phyloP scores from a whole-genome alignment of 1,284 basidiomycete species.

The Cutaneotrichosporon spelunceum region DNA sequence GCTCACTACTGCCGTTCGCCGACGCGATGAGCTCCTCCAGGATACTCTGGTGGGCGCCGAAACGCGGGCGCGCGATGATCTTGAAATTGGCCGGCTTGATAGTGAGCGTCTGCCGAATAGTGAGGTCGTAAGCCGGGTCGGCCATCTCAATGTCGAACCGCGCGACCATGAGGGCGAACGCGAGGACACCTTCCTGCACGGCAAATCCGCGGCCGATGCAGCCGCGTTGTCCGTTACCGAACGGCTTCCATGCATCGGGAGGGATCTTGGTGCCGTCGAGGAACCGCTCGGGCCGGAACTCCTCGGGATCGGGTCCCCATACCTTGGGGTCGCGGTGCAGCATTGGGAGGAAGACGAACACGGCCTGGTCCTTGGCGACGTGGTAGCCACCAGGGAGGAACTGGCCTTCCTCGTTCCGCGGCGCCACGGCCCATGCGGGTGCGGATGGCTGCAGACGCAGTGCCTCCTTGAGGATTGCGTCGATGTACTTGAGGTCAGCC shows the following conservation, averaged over 20 bases:
- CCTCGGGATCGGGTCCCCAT: slow-evolving; percentile 57
- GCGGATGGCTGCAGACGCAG: slow-evolving; percentile 56
- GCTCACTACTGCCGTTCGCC: neutral
- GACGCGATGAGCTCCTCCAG: slow-evolving; percentile 21
- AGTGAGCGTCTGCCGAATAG: slow-evolving; percentile 56
- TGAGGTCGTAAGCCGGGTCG: slow-evolving; percentile 54
- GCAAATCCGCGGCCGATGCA: slow-evolving; percentile 55
- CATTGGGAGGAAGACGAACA: slow-evolving; percentile 47
- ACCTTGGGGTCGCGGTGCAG: slow-evolving; percentile 55
- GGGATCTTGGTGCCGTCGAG: slow-evolving; percentile 53
- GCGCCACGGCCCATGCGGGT: slow-evolving; percentile 25
- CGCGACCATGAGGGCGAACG: slow-evolving; percentile 53
- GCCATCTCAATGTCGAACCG: slow-evolving; percentile 55
- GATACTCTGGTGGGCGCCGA: slow-evolving; percentile 24
- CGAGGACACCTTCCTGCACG: slow-evolving; percentile 56
- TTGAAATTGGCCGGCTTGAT: slow-evolving; percentile 56
- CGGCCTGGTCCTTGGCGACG: slow-evolving; percentile 46
- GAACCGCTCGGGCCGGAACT: slow-evolving; percentile 54
- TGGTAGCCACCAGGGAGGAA: slow-evolving; percentile 42
- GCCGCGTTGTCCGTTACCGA: slow-evolving; percentile 38
- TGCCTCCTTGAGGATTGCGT: slow-evolving; percentile 56
- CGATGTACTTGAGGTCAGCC: slow-evolving; percentile 56
- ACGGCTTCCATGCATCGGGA: slow-evolving; percentile 47
- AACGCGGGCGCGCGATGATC: slow-evolving; percentile 52
- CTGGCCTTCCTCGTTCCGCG: slow-evolving; percentile 16